These are phyloP conservation scores for Lactarius trivialis DNA, from an alignment of 768 basidiomycete species.

Conservation along the genomic window DNA sequence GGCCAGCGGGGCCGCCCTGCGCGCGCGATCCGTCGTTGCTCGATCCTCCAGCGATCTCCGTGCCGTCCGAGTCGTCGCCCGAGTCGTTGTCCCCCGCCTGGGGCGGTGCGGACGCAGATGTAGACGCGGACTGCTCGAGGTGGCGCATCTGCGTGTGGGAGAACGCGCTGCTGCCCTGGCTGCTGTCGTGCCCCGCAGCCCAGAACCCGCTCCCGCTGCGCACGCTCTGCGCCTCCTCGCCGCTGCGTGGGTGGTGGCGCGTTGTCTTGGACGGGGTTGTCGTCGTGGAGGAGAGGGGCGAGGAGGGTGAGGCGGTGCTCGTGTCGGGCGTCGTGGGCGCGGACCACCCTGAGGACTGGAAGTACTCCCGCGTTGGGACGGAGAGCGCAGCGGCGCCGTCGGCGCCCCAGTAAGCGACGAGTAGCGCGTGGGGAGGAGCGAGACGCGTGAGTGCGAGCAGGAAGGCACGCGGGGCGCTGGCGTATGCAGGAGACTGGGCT, in stretches of 20 bases:
- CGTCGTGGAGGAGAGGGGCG: slow-evolving; percentile 7
- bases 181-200: slow-evolving; percentile 48
- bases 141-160: slow-evolving; percentile 30
- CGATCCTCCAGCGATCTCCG: slow-evolving; percentile 41
- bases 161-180: slow-evolving; percentile 51
- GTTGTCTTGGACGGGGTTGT: neutral
- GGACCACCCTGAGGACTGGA: slow-evolving; percentile 79
- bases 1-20: neutral
- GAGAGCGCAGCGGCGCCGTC: slow-evolving; percentile 78
- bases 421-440: slow-evolving; percentile 66
- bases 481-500: slow-evolving; percentile 50
- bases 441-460: slow-evolving; percentile 63
- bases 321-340: slow-evolving; percentile 37
- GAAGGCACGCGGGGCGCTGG: slow-evolving; percentile 65
- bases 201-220: slow-evolving; percentile 74
- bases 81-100: slow-evolving; percentile 46
- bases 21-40: slow-evolving; percentile 24
- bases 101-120: slow-evolving; percentile 24
- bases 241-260: slow-evolving; percentile 5
- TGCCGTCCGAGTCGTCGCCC: slow-evolving; percentile 54
- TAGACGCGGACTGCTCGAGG: slow-evolving; percentile 4
- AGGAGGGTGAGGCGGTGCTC: slow-evolving; percentile 24
- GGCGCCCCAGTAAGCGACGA: slow-evolving; percentile 76
- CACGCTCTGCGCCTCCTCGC: slow-evolving; percentile 37
- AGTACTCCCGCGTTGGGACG: slow-evolving; percentile 78